These are phyloP conservation scores for Mycena floridula DNA, from an alignment of 768 basidiomycete genomes.

Conservation along the genomic window DNA sequence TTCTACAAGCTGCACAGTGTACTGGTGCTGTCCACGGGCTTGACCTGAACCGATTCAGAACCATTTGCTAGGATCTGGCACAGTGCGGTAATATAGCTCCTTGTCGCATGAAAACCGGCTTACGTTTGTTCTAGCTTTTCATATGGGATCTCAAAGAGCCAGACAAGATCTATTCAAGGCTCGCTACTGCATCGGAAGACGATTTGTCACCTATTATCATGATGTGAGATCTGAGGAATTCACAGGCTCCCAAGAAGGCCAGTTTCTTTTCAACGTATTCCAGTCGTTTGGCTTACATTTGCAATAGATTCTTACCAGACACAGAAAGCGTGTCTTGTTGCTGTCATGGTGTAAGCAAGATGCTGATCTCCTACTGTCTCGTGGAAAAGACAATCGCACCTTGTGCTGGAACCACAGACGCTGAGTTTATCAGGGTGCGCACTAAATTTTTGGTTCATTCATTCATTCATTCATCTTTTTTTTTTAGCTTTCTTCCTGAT, in stretches of 20 bases:
- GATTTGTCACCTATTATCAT: slow-evolving; percentile 94
- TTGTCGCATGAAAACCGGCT: background rate
- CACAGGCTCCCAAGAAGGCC: slow-evolving; percentile 96
- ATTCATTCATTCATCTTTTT: no score
- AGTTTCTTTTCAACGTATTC: background rate
- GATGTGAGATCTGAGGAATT: slow-evolving; percentile 98
- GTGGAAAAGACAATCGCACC: slow-evolving; percentile 94
- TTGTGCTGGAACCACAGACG: slow-evolving; percentile 95
- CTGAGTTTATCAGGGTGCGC: slow-evolving; percentile 88
- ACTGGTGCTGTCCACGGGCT: slow-evolving; percentile 91
- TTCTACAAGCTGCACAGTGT: slow-evolving; percentile 81
- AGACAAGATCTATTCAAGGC: slow-evolving; percentile 79
- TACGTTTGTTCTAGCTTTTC: slow-evolving; percentile 57
- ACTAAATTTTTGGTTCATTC: no score
- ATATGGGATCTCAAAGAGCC: slow-evolving; percentile 98
- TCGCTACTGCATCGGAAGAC: slow-evolving; percentile 96
- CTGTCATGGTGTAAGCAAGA: slow-evolving; percentile 97
- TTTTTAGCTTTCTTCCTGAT: no score
- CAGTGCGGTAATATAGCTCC: slow-evolving; percentile 71
- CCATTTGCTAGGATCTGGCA: slow-evolving; percentile 89
- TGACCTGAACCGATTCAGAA: slow-evolving; percentile 92
- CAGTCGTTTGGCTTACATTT: no score
- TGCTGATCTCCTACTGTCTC: slow-evolving; percentile 84
- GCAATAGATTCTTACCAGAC: slow-evolving; percentile 84
- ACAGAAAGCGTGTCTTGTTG: slow-evolving; percentile 93